These are phyloP conservation scores for Punctularia strigosozonata DNA, from an alignment of 768 basidiomycete genomes.

Conservation along the genomic window DNA sequence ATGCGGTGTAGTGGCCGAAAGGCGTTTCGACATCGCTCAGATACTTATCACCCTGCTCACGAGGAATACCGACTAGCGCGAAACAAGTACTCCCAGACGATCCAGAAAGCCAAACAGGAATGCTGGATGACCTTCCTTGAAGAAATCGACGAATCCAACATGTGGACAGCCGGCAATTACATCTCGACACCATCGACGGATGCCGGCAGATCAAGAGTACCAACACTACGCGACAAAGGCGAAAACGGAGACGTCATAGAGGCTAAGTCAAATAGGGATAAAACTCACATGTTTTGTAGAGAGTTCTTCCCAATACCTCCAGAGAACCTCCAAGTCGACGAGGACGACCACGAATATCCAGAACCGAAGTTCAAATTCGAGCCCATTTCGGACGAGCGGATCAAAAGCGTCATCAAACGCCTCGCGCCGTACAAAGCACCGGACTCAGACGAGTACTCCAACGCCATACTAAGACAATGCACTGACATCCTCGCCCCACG, in stretches of 20 bases:
- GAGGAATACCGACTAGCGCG: not conserved
- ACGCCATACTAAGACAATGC: constrained; percentile 19
- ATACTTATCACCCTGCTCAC: constrained; percentile 2
- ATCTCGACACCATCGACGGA: constrained; percentile 3
- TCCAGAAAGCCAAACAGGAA: constrained; percentile 11
- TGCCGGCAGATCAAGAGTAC: constrained; percentile 9
- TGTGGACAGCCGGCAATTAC: constrained; percentile 12
- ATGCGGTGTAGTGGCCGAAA: constrained; percentile 7
- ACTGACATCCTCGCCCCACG: constrained; percentile 13
- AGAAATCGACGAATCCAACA: not conserved
- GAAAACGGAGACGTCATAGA: not conserved
- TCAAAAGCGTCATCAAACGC: constrained; percentile 12
- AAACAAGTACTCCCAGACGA: constrained; percentile 6
- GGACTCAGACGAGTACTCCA: constrained; percentile 17
- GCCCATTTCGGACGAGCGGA: constrained; percentile 14
- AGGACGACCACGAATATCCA: constrained; percentile 14
- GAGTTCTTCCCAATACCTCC: constrained; percentile 18
- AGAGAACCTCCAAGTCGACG: constrained; percentile 1
- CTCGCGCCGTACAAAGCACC: constrained; percentile 25
- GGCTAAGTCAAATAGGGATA: constrained; percentile 4
- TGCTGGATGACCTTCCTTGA: constrained; percentile 16
- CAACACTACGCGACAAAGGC: constrained; percentile 1
- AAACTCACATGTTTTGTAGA: constrained; percentile 9
- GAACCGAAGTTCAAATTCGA: constrained; percentile 9
- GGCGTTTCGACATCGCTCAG: constrained; percentile 2